Percentiles rank a stretch among this genome's conserved stretches.
Conservation (phyloP, 768 basidiomycete species). For the Hypsizygus marmoreus region DNA sequence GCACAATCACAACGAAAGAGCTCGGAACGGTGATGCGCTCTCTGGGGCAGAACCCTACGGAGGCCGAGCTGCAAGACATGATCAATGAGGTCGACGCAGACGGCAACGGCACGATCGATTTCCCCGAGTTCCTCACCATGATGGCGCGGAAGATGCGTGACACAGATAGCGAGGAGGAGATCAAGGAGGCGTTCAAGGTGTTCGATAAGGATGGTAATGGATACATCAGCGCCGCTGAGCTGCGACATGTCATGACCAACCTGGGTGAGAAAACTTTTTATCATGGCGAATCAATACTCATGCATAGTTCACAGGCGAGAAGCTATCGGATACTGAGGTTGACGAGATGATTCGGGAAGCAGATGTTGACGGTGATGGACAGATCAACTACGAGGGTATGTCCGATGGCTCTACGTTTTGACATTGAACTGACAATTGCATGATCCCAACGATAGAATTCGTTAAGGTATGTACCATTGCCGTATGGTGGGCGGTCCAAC, state of each 20-base stretch:
- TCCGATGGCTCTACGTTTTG: not conserved
- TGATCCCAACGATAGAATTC: constrained; percentile 54
- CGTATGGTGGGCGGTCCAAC: too few species aligned
- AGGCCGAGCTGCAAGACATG: constrained; percentile 92
- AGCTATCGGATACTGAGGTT: constrained; percentile 83
- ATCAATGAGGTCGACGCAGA: constrained; percentile 89
- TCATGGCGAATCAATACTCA: not conserved
- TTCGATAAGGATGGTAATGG: constrained; percentile 97
- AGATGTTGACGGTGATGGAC: constrained; percentile 92
- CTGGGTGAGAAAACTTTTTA: constrained; percentile 59
- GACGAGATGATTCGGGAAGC: constrained; percentile 98
- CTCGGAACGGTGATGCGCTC: constrained; percentile 95
- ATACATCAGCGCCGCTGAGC: constrained; percentile 82
- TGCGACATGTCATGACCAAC: constrained; percentile 90
- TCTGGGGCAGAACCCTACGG: constrained; percentile 89
- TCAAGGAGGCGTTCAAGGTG: constrained; percentile 95
- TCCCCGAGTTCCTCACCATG: constrained; percentile 81
- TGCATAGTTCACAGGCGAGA: constrained; percentile 58
- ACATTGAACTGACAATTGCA: constrained; percentile 3
- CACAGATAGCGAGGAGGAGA: constrained; percentile 91
- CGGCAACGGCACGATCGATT: constrained; percentile 87
- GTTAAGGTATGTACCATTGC: constrained; percentile 68
- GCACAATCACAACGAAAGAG: constrained; percentile 88
- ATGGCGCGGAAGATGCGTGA: constrained; percentile 91
- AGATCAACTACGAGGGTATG: constrained; percentile 84